Evolutionary conservation across 768 basidiomycete genomes (phyloP), one percentile per base, ranked within the genome.

Genomic region (Lenzites betulinus): DNA sequence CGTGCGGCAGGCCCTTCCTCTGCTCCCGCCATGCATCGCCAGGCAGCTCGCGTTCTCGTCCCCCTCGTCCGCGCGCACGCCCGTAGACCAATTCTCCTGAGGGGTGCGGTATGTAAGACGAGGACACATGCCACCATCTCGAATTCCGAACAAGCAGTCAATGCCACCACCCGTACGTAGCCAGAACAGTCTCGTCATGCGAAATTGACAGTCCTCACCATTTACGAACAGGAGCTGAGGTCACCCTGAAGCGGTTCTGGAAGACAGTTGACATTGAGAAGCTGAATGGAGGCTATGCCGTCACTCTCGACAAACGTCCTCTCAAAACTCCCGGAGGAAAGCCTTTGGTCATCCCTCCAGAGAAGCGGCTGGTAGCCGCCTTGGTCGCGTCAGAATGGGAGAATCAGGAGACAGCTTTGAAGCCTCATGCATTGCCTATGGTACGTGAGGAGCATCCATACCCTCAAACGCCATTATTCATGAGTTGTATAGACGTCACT

Each of bases 351-450:
- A 67, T 98, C 15, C 95, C 95, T 0, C 73, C 76, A 49, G 78
- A 83, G 62, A 92, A 92, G 70, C 71, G 80, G 42, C 75, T 95
- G 28, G 79, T 91, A 22, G 94, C 95, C 1, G 80, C 92, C 1
- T 80, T 97, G 58, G 87, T 98, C 67, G 97, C 95, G 20, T 83
- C 90, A 57, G 97, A 99, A 77, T 99, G 97, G 97, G 95, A 99
- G 68, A 90, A 89, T 69, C 96, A 98, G 75, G 86, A 86, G 59
- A 87, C 78, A 6, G 68, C 95, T 1, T 71, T 98, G 63, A 98
- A 95, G 73, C 90, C 90, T 25, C 92, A 96, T 73, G 89, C 94
- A 1, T 76, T 99, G 25, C 95, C 97, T 16, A 84, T 97, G 83
- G 96, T 97, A 70, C 54, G 79, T 64, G 33, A 38, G 13, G 48